These are phyloP conservation scores for Acrodontium crateriforme DNA, from an alignment of 2,329 filamentous ascomycete genomes.

Conservation along the genomic window DNA sequence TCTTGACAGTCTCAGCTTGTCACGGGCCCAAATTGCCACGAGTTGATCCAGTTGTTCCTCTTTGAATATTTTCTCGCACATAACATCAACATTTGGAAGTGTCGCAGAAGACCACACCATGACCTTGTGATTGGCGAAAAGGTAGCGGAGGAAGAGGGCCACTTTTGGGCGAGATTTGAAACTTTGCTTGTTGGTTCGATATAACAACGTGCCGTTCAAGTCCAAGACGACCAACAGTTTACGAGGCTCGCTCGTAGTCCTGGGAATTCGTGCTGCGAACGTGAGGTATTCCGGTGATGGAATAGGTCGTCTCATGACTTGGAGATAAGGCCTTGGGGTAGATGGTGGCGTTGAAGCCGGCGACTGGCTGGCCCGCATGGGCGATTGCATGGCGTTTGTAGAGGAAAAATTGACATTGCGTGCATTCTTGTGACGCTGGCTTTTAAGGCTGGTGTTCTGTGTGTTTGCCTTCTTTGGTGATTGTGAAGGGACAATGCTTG, in stretches of 20 bases:
- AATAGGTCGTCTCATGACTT: constrained; percentile 10
- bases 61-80: constrained; percentile 53
- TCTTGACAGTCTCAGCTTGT: constrained; percentile 53
- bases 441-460: neutral
- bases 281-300: constrained; percentile 12
- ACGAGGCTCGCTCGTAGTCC: constrained; percentile 6
- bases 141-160: constrained; percentile 54
- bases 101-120: constrained; percentile 86
- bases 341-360: too few species aligned
- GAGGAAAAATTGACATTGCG: too few species aligned
- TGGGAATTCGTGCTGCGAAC: constrained; percentile 5
- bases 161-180: constrained; percentile 50
- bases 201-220: constrained; percentile 80
- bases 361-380: too few species aligned
- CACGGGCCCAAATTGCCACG: constrained; percentile 63
- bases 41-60: constrained; percentile 40
- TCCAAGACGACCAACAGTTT: constrained; percentile 71
- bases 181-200: constrained; percentile 39
- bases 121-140: constrained; percentile 61
- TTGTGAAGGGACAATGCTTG: neutral
- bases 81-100: constrained; percentile 54
- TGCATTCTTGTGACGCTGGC: neutral
- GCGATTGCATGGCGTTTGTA: too few species aligned
- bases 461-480: too few species aligned
- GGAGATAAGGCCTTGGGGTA: too few species aligned